Conservation (phyloP, 495 filamentous ascomycete genomes). For the Lichenothelia convexa region DNA sequence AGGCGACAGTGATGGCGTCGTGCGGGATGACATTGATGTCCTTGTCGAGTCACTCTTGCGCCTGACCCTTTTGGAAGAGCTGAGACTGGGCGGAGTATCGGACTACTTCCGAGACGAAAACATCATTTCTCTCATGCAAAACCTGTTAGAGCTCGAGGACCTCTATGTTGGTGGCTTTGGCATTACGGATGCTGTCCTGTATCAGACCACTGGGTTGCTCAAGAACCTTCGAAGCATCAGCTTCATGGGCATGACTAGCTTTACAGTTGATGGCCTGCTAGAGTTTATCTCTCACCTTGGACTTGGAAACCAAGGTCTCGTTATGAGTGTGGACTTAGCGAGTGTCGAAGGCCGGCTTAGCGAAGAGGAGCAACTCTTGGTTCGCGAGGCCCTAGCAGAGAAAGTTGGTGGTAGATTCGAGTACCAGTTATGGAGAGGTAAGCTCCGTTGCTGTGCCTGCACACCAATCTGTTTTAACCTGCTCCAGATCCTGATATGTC, state of each 20-base stretch:
- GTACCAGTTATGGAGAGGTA: slow-evolving; percentile 22
- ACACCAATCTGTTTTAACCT: not conserved
- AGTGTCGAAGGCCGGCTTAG: slow-evolving; percentile 17
- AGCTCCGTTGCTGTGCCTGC: not conserved
- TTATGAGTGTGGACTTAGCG: slow-evolving; percentile 20
- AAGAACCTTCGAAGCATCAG: slow-evolving; percentile 16
- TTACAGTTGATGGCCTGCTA: slow-evolving; percentile 19
- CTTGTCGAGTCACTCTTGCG: slow-evolving; percentile 30
- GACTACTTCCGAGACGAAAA: slow-evolving; percentile 34
- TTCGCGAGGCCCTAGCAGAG: slow-evolving; percentile 13
- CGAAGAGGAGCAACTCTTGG: slow-evolving; percentile 15
- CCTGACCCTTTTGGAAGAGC: slow-evolving; percentile 29
- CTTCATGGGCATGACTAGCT: slow-evolving; percentile 20
- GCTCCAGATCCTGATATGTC: slow-evolving; percentile 20
- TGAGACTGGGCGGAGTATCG: slow-evolving; percentile 34
- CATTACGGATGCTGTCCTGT: slow-evolving; percentile 33
- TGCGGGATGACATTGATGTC: slow-evolving; percentile 27
- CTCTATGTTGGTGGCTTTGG: slow-evolving; percentile 37
- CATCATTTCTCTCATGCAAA: slow-evolving; percentile 30
- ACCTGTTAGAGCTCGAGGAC: slow-evolving; percentile 32
- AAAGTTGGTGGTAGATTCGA: slow-evolving; percentile 22
- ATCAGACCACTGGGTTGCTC: slow-evolving; percentile 18
- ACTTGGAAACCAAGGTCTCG: slow-evolving; percentile 17
- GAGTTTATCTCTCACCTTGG: slow-evolving; percentile 18
- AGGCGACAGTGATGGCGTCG: slow-evolving; percentile 30